phyloP scores from a whole-genome alignment of 1,284 basidiomycete genomes.

The Cerioporus squamosus region DNA sequence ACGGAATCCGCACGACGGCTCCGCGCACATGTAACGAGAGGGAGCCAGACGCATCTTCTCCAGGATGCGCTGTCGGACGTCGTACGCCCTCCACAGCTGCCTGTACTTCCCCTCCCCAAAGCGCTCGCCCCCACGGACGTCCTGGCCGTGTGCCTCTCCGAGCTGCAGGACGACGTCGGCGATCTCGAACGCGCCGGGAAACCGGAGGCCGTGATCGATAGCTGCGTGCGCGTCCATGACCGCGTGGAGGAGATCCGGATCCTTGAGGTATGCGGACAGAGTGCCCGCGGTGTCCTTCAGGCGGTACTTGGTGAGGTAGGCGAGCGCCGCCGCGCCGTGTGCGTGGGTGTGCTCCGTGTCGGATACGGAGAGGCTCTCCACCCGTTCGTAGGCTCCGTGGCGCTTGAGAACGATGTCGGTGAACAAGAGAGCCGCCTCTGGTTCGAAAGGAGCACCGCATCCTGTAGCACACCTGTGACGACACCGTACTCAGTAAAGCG shows the following conservation, averaged over 20 bases:
- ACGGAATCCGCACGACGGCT: not conserved
- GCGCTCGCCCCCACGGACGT: too few relatives aligned
- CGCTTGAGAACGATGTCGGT: conserved; percentile 3
- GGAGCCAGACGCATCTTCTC: not conserved
- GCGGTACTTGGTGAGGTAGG: not conserved
- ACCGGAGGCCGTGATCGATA: not conserved
- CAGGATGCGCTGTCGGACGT: not conserved
- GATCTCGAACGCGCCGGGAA: not conserved
- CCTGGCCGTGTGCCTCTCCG: not conserved
- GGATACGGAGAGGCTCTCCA: not conserved
- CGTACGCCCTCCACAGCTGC: not conserved
- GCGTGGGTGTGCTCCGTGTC: not conserved
- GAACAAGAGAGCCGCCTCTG: not conserved
- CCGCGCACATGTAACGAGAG: not conserved
- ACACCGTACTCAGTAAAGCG: too few relatives aligned
- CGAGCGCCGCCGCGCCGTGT: not conserved
- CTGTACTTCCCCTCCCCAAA: not conserved
- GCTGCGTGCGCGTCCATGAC: not conserved
- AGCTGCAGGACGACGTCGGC: not conserved
- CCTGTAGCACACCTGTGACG: not conserved
- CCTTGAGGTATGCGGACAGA: not conserved
- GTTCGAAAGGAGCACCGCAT: not conserved
- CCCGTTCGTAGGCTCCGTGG: not conserved
- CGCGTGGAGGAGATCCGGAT: not conserved
- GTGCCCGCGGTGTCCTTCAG: not conserved